Percentiles rank a stretch among this genome's conserved stretches.
Evolutionary conservation across 345 rosid species (phyloP).

Genomic region (Aethionema arabicum): DNA sequence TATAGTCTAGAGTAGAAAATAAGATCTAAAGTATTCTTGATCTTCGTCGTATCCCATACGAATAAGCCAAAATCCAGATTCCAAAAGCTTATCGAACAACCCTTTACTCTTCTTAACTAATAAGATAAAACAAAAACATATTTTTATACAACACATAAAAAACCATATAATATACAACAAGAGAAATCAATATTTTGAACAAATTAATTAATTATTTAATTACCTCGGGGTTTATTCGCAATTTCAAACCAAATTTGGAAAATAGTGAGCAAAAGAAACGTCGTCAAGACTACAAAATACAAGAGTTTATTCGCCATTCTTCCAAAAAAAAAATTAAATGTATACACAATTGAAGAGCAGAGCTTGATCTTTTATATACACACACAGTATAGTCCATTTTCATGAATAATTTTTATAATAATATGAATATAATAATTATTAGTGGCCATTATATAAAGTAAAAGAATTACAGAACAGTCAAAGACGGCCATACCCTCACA

Average conservation of each 20-base stretch:
- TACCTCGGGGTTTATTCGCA: constrained; percentile 22
- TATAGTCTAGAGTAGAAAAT: constrained; percentile 27
- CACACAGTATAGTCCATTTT: no score
- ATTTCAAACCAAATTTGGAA: constrained; percentile 35
- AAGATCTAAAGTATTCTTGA: constrained; percentile 30
- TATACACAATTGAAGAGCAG: constrained; percentile 1
- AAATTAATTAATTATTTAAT: constrained; percentile 3
- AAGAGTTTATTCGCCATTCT: constrained; percentile 19
- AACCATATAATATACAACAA: background rate
- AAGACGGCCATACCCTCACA: background rate
- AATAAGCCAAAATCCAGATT: constrained; percentile 14
- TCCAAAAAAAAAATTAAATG: background rate
- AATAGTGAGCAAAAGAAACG: constrained; percentile 20
- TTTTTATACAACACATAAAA: background rate
- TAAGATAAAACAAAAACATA: background rate
- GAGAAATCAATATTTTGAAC: background rate
- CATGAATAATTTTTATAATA: no score
- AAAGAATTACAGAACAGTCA: no score
- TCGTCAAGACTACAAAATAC: constrained; percentile 20
- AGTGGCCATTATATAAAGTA: background rate
- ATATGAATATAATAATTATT: background rate
- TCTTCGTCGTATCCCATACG: constrained; percentile 27
- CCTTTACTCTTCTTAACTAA: constrained; percentile 23
- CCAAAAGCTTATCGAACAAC: constrained; percentile 24
- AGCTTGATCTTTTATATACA: constrained; percentile 25